Evolutionary conservation across 495 filamentous ascomycete genomes (phyloP).

Genomic region (Penicillium fimorum): DNA sequence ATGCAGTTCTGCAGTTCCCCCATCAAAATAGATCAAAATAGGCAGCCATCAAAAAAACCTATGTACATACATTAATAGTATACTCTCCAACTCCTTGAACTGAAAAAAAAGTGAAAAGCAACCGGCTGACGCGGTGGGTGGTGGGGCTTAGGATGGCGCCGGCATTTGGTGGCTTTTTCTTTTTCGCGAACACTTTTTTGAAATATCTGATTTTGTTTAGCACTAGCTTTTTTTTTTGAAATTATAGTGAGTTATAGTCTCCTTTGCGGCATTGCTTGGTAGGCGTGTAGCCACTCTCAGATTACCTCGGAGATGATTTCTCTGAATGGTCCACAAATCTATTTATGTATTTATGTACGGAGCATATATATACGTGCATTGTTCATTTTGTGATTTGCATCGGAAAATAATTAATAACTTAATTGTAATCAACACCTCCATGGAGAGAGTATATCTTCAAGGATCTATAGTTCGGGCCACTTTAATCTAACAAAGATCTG

Average conservation of each 20-base stretch:
- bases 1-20: not conserved
- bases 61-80: not conserved
- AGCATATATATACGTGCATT: too few relatives aligned
- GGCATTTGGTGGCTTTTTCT: slow-evolving; percentile 19
- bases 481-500: not conserved
- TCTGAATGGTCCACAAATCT: too few relatives aligned
- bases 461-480: not conserved
- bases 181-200: slow-evolving; percentile 1
- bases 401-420: too few relatives aligned
- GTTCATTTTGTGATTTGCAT: too few relatives aligned
- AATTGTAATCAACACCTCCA: too few relatives aligned
- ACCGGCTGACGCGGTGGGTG: slow-evolving; percentile 22
- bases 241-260: not conserved
- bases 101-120: not conserved
- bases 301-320: too few relatives aligned
- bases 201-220: slow-evolving; percentile 6
- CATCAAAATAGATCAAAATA: too few relatives aligned
- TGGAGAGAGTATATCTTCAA: not conserved
- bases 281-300: too few relatives aligned
- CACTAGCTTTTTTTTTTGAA: not conserved
- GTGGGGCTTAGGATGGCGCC: slow-evolving; percentile 28
- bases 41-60: not conserved
- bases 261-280: not conserved
- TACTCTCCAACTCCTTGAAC: not conserved
- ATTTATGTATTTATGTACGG: too few relatives aligned